These are phyloP conservation scores for Ziziphus jujuba DNA, from an alignment of 306 rosid genomes.

Conservation along the genomic window DNA sequence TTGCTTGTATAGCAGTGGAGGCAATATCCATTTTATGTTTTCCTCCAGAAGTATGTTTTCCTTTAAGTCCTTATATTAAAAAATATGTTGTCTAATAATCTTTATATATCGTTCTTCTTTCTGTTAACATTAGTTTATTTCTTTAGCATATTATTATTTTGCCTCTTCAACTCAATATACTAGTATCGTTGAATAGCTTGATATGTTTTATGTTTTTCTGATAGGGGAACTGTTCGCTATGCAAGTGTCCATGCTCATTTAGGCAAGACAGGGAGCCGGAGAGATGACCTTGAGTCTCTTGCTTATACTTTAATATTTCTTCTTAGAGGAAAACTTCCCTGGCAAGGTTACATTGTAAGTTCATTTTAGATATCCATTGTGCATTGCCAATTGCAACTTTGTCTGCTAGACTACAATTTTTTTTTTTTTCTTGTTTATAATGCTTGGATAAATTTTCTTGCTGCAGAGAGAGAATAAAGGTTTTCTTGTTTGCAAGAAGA, in stretches of 20 bases:
- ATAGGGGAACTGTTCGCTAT: slow-evolving; percentile 43
- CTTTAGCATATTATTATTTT: too few species aligned
- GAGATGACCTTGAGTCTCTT: slow-evolving; percentile 42
- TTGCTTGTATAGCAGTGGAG: slow-evolving; percentile 44
- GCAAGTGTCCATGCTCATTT: slow-evolving; percentile 46
- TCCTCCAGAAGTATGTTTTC: too few species aligned
- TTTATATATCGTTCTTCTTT: background rate
- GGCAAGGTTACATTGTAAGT: slow-evolving; percentile 46
- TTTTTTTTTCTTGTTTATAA: background rate
- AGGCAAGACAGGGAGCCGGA: slow-evolving; percentile 44
- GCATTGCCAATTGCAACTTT: slow-evolving; percentile 9
- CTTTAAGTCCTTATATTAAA: background rate
- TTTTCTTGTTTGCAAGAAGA: slow-evolving; percentile 43
- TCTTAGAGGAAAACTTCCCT: slow-evolving; percentile 43
- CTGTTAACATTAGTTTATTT: background rate
- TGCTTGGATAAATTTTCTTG: background rate
- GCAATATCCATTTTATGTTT: slow-evolving; percentile 41
- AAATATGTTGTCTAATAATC: background rate
- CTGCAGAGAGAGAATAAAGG: slow-evolving; percentile 44
- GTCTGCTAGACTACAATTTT: background rate
- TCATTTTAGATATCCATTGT: background rate
- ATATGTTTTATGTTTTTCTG: slow-evolving; percentile 1
- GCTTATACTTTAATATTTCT: slow-evolving; percentile 41
- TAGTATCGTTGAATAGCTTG: background rate
- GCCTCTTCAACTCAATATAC: too few species aligned